phyloP scores from a whole-genome alignment of 768 basidiomycete genomes.

The Fistulinella prunicolor region DNA sequence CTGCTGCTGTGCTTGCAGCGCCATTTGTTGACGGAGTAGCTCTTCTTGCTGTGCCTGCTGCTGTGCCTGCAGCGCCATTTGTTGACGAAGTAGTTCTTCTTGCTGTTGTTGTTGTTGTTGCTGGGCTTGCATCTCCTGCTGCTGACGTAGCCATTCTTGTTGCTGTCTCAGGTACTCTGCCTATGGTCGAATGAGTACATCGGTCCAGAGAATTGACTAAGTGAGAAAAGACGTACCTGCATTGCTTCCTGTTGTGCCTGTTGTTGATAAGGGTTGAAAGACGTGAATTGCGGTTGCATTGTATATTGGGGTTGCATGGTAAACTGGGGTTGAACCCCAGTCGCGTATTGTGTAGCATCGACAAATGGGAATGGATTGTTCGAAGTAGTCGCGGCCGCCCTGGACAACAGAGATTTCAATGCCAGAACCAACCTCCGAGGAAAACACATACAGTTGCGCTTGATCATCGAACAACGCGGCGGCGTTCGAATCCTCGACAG shows the following conservation, averaged over 20 bases:
- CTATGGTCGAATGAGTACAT: slow-evolving; percentile 25
- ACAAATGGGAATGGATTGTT: slow-evolving; percentile 60
- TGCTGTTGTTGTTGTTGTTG: slow-evolving; percentile 45
- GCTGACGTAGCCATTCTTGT: slow-evolving; percentile 72
- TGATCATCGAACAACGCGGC: slow-evolving; percentile 83
- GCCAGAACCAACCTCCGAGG: slow-evolving; percentile 2
- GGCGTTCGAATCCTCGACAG: slow-evolving; percentile 71
- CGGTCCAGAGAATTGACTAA: background rate
- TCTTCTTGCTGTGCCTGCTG: slow-evolving; percentile 51
- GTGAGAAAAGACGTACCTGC: slow-evolving; percentile 40
- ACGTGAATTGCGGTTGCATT: slow-evolving; percentile 82
- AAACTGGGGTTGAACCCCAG: slow-evolving; percentile 66
- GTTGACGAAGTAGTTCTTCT: slow-evolving; percentile 20
- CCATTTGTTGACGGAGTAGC: slow-evolving; percentile 62
- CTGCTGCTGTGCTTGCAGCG: slow-evolving; percentile 44
- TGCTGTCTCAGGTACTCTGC: slow-evolving; percentile 48
- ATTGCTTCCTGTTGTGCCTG: slow-evolving; percentile 88
- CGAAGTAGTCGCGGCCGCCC: slow-evolving; percentile 28
- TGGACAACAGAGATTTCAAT: slow-evolving; percentile 3
- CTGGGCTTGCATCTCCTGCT: slow-evolving; percentile 46
- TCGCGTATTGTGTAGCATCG: slow-evolving; percentile 58
- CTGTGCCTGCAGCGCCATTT: slow-evolving; percentile 25
- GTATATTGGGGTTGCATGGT: slow-evolving; percentile 75
- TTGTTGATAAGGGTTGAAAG: slow-evolving; percentile 93
- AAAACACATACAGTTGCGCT: slow-evolving; percentile 62